Evolutionary conservation across 2,329 filamentous ascomycete species (phyloP).

Genomic region (Penicillium sp.): DNA sequence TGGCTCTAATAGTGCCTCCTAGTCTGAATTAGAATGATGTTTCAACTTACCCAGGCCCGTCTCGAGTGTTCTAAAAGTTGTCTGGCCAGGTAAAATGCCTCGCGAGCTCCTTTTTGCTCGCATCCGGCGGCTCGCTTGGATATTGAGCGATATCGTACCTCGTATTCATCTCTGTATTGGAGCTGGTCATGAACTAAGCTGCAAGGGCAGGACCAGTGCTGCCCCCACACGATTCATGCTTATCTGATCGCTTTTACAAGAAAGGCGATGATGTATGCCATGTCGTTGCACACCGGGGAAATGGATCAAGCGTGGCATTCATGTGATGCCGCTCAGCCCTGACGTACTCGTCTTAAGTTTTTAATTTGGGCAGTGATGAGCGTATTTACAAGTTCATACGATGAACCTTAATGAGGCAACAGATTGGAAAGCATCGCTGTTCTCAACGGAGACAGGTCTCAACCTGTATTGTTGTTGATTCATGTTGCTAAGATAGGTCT

Average conservation of each 20-base stretch:
- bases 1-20: conserved; percentile 4
- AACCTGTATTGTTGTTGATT: neutral
- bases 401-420: neutral
- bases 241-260: neutral
- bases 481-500: neutral
- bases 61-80: neutral
- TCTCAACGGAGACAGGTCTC: neutral
- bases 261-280: neutral
- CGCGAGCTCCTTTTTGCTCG: neutral
- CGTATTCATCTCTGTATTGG: neutral
- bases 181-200: neutral
- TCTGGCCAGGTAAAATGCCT: neutral
- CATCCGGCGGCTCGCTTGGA: neutral
- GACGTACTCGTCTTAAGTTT: neutral
- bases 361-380: neutral
- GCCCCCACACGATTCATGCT: neutral
- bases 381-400: neutral
- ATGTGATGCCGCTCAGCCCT: neutral
- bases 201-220: neutral
- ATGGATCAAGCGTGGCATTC: neutral
- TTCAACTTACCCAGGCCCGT: neutral
- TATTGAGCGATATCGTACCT: neutral
- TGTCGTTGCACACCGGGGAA: neutral
- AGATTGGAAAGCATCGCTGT: neutral
- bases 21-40: neutral